phyloP scores from a whole-genome alignment of 106 monocot genomes.

The Dendrobium officinale region DNA sequence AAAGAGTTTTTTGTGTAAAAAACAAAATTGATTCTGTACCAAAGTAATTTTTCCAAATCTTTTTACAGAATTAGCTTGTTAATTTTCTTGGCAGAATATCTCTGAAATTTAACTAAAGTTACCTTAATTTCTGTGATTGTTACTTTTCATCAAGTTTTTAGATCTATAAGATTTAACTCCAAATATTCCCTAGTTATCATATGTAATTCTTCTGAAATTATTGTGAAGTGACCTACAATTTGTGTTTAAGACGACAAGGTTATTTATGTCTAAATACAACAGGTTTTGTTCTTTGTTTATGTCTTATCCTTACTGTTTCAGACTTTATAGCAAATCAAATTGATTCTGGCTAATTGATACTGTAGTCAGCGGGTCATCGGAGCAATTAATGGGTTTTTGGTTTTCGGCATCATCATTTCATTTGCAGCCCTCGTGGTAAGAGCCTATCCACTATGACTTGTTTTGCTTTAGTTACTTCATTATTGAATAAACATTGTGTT shows the following conservation, averaged over 20 bases:
- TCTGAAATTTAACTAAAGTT: background rate
- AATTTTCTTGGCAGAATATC: background rate
- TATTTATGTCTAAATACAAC: background rate
- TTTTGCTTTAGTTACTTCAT: background rate
- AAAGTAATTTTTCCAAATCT: background rate
- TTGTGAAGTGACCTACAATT: too few relatives aligned
- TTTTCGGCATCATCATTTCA: slow-evolving; percentile 71
- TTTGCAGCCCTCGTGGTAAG: slow-evolving; percentile 86
- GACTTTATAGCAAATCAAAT: background rate
- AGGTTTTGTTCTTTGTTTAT: background rate
- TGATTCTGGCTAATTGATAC: background rate
- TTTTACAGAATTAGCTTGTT: background rate
- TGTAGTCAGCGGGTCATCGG: slow-evolving; percentile 90
- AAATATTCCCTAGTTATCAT: too few relatives aligned
- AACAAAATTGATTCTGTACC: background rate
- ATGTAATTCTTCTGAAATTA: too few relatives aligned
- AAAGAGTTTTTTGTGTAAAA: too few relatives aligned
- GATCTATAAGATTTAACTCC: too few relatives aligned
- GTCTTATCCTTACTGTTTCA: background rate
- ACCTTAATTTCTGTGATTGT: background rate
- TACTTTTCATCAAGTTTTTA: too few relatives aligned
- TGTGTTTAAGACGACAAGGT: background rate
- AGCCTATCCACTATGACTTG: background rate
- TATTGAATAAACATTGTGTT: background rate
- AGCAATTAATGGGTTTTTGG: slow-evolving; percentile 65